Conservation (phyloP, 2,329 filamentous ascomycete genomes). For the Zymoseptoria tritici region DNA sequence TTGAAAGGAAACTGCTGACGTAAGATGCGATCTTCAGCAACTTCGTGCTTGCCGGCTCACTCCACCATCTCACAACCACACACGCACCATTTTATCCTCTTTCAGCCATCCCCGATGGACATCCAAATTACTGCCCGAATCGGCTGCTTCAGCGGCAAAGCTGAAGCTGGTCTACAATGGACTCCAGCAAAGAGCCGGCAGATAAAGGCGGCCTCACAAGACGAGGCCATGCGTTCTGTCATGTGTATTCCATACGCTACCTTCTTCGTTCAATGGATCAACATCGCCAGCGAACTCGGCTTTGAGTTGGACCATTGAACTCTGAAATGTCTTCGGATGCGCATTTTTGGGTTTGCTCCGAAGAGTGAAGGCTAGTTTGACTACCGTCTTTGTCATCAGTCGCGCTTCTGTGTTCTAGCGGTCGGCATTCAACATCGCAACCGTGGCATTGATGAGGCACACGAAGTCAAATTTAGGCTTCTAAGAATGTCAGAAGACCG, state of each 20-base stretch:
- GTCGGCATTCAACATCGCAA: neutral
- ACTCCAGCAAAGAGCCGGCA: too few species aligned
- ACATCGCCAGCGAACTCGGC: neutral
- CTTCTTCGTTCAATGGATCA: neutral
- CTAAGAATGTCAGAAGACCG: neutral
- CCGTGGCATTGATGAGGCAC: neutral
- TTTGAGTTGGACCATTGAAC: neutral
- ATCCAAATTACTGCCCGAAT: too few species aligned
- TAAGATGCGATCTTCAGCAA: neutral
- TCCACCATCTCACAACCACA: too few species aligned
- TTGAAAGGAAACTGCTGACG: neutral
- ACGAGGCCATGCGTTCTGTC: too few species aligned
- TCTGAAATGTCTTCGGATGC: neutral
- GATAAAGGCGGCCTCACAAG: too few species aligned
- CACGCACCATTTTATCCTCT: too few species aligned
- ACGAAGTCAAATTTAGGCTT: neutral
- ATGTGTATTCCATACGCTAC: too few species aligned
- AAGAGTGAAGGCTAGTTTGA: neutral
- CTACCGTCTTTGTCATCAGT: neutral
- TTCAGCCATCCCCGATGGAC: too few species aligned
- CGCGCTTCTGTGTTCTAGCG: neutral
- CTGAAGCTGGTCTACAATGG: too few species aligned
- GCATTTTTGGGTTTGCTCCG: too few species aligned
- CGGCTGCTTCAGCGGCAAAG: too few species aligned
- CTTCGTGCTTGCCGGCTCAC: too few species aligned